Percentiles rank a stretch among this genome's conserved stretches.
phyloP scores from a whole-genome alignment of 441 rosid species.

The Pelargonium fulgidum region DNA sequence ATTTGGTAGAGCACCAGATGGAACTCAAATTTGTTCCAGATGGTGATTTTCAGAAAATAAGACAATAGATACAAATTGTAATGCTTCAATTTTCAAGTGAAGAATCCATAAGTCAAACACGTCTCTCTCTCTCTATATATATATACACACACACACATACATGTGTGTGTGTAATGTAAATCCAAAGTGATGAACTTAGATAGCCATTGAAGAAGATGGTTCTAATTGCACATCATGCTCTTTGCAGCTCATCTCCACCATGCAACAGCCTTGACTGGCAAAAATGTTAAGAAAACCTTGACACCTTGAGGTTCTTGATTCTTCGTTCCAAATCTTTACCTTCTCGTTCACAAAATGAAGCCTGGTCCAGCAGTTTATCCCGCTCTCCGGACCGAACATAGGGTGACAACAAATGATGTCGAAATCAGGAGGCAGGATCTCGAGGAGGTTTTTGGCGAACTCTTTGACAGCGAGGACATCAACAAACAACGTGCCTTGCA shows the following conservation, averaged over 20 bases:
- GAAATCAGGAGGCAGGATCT: constrained; percentile 49
- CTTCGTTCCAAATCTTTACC: constrained; percentile 40
- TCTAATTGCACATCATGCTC: constrained; percentile 35
- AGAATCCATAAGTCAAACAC: not conserved
- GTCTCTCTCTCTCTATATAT: not conserved
- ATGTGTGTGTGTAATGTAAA: no score
- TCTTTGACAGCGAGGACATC: constrained; percentile 68
- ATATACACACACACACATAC: no score
- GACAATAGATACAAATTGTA: constrained; percentile 17
- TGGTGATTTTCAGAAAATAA: constrained; percentile 24
- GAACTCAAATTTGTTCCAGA: constrained; percentile 28
- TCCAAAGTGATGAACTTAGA: no score
- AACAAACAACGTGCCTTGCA: constrained; percentile 53
- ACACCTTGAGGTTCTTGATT: constrained; percentile 31
- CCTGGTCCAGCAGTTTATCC: constrained; percentile 41
- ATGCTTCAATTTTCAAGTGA: not conserved
- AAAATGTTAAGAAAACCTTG: constrained; percentile 33
- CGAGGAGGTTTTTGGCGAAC: constrained; percentile 43
- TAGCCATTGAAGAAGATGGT: constrained; percentile 48
- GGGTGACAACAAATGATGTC: constrained; percentile 58
- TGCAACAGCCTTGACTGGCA: constrained; percentile 32
- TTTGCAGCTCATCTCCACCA: constrained; percentile 44
- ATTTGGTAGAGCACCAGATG: constrained; percentile 18
- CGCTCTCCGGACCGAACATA: constrained; percentile 61
- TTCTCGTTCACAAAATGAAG: constrained; percentile 46